Percentiles rank a stretch among this genome's conserved stretches.
phyloP scores from a whole-genome alignment of 2,329 filamentous ascomycete species.

The Pseudocercospora ulei region DNA sequence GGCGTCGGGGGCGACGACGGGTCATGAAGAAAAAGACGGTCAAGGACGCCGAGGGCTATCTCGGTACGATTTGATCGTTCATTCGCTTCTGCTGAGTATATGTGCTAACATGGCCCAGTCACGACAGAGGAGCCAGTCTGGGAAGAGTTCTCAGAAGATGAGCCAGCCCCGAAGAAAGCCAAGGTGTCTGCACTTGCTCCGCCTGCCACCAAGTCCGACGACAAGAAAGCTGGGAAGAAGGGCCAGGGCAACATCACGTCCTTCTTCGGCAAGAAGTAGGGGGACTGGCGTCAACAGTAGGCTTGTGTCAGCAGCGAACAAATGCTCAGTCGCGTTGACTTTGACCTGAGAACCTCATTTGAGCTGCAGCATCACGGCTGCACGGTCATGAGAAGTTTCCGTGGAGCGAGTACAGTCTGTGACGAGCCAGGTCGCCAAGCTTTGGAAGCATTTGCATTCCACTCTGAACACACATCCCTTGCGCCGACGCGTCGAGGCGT shows the following conservation, averaged over 20 bases:
- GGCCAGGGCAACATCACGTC: conserved; percentile 79
- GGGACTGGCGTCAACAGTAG: too few species aligned
- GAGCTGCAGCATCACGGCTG: too few species aligned
- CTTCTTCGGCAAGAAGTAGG: conserved; percentile 77
- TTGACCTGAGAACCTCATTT: too few species aligned
- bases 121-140: conserved; percentile 75
- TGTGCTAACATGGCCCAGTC: conserved; percentile 46
- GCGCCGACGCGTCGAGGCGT: too few species aligned
- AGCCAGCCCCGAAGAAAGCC: conserved; percentile 51
- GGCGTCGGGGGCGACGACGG: conserved; percentile 64
- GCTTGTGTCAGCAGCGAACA: too few species aligned
- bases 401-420: too few species aligned
- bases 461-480: too few species aligned
- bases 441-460: too few species aligned
- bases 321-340: too few species aligned
- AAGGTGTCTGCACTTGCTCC: conserved; percentile 38
- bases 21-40: conserved; percentile 80
- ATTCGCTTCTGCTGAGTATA: too few species aligned
- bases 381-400: too few species aligned
- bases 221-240: conserved; percentile 42
- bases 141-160: conserved; percentile 92
- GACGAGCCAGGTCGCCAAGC: too few species aligned
- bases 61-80: conserved; percentile 50
- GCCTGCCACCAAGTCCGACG: conserved; percentile 47
- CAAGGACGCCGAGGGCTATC: conserved; percentile 80